Conservation (phyloP, 75 land plant species). For the Adiantum capillusveneris region DNA sequence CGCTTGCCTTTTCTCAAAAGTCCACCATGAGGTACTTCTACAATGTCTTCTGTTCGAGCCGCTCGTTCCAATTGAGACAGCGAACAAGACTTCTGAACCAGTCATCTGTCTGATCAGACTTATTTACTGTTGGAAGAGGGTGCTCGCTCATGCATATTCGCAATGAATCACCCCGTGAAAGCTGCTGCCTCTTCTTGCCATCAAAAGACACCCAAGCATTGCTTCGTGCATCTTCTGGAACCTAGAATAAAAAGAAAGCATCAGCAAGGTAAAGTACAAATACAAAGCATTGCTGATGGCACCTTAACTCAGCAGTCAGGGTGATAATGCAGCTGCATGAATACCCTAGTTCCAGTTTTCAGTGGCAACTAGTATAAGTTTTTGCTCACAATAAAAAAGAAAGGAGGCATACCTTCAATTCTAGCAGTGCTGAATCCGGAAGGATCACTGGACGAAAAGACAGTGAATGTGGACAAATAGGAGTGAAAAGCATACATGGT, state of each 20-base stretch:
- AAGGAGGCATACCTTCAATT: constrained; percentile 38
- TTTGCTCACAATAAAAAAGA: too few species aligned
- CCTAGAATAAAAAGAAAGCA: too few species aligned
- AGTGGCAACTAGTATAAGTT: too few species aligned
- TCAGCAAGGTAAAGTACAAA: too few species aligned
- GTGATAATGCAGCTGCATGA: too few species aligned
- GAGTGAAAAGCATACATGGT: constrained; percentile 99
- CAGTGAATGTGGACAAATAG: constrained; percentile 97
- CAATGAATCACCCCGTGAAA: constrained; percentile 85
- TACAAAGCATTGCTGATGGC: too few species aligned
- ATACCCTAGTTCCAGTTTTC: background rate
- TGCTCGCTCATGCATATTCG: constrained; percentile 84
- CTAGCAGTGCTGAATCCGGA: constrained; percentile 95
- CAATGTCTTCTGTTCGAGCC: constrained; percentile 82
- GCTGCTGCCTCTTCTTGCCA: constrained; percentile 96
- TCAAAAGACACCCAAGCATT: constrained; percentile 99
- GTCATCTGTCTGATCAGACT: constrained; percentile 93
- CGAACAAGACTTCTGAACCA: constrained; percentile 92
- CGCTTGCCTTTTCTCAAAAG: too few species aligned
- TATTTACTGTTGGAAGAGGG: constrained; percentile 95
- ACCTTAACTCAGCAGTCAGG: too few species aligned
- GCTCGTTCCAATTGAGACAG: constrained; percentile 92
- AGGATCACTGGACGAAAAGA: constrained; percentile 98
- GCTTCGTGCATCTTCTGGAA: constrained; percentile 85
- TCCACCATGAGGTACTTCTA: too few species aligned